Evolutionary conservation across 176 grass and related monocot genomes (phyloP), one percentile per base, ranked within the genome.

Genomic region (Tuctoria greenei): DNA sequence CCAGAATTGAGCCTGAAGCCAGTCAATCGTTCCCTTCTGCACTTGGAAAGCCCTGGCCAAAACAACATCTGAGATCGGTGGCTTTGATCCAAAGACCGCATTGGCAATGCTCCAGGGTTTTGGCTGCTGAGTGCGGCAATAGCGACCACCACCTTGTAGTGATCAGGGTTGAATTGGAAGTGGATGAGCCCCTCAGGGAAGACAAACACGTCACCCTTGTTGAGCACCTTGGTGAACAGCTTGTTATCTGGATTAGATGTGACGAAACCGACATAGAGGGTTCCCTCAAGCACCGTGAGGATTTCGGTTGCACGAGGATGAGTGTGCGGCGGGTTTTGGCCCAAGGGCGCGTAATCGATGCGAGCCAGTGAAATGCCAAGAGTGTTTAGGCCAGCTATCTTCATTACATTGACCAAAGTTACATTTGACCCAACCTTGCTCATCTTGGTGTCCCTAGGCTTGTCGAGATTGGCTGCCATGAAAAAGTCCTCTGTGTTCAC

Each of bases 301-400:
- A 88, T 54, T 49, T 88, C n/a, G n/a, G n/a, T n/a, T n/a, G n/a
- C n/a, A n/a, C n/a, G 70, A 0, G 81, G 81, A 11, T 84, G 86
- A 0, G 66, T 84, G 15, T 84, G 86, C 0, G 81, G 75, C 0
- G 76, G 81, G 28, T 86, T 86, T 20, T 74, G 0, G 0, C 71
- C 80, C 5, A 82, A 7, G 0, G 61, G 71, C 1, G 71, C 50
- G 0, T 82, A 82, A 6, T 82, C 80, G 0, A 82, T 66, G 6
- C 80, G 70, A 0, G 61, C 80, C 0, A 75, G 1, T 0, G 71
- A 82, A 17, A 82, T 82, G 18, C 80, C 71, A 0, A 75, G 27
- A 0, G 71, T 82, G 20, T 82, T 82, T 20, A 82, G 61, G 5
- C 80, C 80, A 10, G 71, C 26, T 1, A 82, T 8, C 39, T 27